Evolutionary conservation across 495 filamentous ascomycete species (phyloP), one percentile per base, ranked within the genome.

Genomic region (Hyaloscypha finlandica): DNA sequence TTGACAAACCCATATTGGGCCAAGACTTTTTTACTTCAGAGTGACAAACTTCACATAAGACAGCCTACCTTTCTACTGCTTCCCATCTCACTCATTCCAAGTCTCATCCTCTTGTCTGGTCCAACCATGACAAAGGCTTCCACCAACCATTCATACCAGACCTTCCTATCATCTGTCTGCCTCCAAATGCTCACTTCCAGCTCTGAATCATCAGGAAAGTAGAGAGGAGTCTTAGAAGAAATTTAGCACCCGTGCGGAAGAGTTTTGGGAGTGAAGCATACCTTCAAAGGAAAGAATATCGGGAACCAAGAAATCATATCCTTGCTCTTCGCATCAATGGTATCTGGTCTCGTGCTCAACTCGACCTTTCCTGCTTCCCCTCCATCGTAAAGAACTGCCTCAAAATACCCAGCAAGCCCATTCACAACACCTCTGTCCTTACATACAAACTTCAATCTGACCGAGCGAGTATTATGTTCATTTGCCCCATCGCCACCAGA

Each of bases 251-350:
- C 45, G 42, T 56, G 65, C 57, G 14, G 32, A 63, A 48, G 20
- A 33, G 30, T 55, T 60, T 42, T 59, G 35, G 22, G 33, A 4
- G n/a, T 33, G 30, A 32, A 51, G 76, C 80, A 68, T 83, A 96
- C 94, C 88, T 97, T 97, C 11, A 99, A 76, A 8, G 95, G 95
- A 72, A 99, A 99, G 80, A 91, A 97, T 14, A 98, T 97, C 9
- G 95, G 95, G 77, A 99, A 99, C 95, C 95, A 99, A 71, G 91
- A 94, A 64, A 97, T 95, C 95, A 98, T 98, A 69, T 92, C 90
- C 71, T 89, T 88, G 78, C 93, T 97, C 85, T 98, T 97, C 59
- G 81, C 81, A 58, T 93, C 91, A 81, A 97, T 97, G 51, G 88
- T 93, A 62, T 96, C 91, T 8, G 96, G 95, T 76, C 96, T 89